These are phyloP conservation scores for Fragaria nilgerrensis DNA, from an alignment of 306 rosid genomes.

Conservation along the genomic window DNA sequence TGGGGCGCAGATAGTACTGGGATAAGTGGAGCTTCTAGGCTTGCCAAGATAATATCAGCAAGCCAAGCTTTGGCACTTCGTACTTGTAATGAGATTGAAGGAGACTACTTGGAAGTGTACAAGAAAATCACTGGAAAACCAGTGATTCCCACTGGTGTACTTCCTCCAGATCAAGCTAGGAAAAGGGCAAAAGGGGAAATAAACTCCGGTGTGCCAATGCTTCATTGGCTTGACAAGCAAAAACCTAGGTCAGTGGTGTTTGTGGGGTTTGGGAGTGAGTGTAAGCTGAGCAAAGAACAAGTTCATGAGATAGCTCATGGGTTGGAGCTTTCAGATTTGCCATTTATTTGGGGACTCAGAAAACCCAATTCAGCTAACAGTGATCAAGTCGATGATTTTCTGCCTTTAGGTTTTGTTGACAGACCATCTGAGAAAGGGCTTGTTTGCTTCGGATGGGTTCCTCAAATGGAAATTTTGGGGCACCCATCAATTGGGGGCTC, in stretches of 20 bases:
- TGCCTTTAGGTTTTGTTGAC: background rate
- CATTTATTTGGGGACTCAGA: background rate
- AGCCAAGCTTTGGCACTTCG: background rate
- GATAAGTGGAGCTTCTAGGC: background rate
- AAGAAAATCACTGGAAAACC: background rate
- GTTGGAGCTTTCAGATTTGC: background rate
- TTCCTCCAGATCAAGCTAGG: background rate
- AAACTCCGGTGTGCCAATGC: background rate
- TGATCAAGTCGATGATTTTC: background rate
- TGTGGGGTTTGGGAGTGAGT: background rate
- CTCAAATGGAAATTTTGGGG: background rate
- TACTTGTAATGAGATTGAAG: background rate
- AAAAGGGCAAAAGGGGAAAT: background rate
- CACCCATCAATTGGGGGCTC: background rate
- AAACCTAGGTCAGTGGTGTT: background rate
- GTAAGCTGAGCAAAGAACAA: background rate
- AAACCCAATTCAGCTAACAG: background rate
- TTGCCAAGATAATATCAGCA: background rate
- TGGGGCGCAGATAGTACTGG: background rate
- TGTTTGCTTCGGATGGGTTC: background rate
- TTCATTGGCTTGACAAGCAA: background rate
- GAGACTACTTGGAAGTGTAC: background rate
- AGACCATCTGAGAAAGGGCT: background rate
- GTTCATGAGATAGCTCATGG: background rate
- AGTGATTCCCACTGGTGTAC: background rate